These are phyloP conservation scores for Corymbia calophylla DNA, from an alignment of 441 rosid species.

Conservation along the genomic window DNA sequence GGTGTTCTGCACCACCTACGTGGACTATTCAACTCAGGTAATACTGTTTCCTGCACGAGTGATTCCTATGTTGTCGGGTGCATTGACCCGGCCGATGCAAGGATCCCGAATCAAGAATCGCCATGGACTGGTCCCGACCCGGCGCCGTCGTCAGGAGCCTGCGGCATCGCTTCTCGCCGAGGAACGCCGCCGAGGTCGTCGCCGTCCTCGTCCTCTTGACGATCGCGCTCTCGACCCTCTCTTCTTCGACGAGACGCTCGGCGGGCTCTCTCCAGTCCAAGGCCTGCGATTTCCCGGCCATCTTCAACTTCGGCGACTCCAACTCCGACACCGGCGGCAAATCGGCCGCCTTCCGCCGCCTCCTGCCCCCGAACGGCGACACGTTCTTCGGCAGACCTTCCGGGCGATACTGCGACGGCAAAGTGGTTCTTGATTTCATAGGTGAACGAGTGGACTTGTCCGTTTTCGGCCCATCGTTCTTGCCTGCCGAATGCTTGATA, in stretches of 20 bases:
- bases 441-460: background rate
- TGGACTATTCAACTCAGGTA: no score
- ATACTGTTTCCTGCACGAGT: background rate
- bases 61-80: background rate
- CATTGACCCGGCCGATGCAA: background rate
- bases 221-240: background rate
- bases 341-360: background rate
- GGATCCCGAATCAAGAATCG: background rate
- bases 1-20: no score
- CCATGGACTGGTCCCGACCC: background rate
- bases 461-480: no score
- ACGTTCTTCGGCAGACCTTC: background rate
- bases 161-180: background rate
- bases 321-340: slow-evolving; percentile 1
- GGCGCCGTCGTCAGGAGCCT: background rate
- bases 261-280: background rate
- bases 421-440: background rate
- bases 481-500: background rate
- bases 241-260: background rate
- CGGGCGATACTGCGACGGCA: background rate
- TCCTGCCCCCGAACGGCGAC: background rate
- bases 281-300: background rate
- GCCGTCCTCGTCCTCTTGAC: background rate
- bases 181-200: background rate
- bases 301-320: background rate